Conservation (phyloP, 139 green algal species). For the Marvania coccoides region DNA sequence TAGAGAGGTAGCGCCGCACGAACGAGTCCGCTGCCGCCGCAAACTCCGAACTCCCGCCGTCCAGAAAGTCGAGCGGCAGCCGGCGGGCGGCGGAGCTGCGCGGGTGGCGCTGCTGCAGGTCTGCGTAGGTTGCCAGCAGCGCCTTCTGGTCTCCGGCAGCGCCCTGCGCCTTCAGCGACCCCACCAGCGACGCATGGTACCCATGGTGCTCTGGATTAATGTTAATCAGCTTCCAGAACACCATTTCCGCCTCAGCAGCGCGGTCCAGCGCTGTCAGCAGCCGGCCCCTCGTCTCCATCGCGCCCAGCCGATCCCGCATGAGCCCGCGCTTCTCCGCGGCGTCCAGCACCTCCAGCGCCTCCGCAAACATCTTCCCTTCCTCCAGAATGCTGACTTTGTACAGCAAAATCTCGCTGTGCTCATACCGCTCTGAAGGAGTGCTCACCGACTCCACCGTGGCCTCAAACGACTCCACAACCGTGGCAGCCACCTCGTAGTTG, state of each 20-base stretch:
- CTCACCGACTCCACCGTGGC: constrained; percentile 20
- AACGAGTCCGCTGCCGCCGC: constrained; percentile 55
- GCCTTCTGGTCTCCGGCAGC: not conserved
- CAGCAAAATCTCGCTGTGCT: constrained; percentile 93
- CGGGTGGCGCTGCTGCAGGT: constrained; percentile 60
- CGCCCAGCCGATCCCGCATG: constrained; percentile 72
- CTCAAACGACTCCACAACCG: constrained; percentile 36
- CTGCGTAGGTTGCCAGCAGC: constrained; percentile 64
- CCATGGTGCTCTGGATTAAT: constrained; percentile 74
- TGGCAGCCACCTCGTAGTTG: constrained; percentile 66
- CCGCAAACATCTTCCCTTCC: constrained; percentile 50
- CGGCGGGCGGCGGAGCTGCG: constrained; percentile 49
- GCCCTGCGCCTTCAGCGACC: constrained; percentile 23
- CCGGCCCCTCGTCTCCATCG: constrained; percentile 49
- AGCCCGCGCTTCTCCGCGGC: constrained; percentile 24
- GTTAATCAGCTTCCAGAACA: constrained; percentile 64
- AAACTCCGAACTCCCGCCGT: constrained; percentile 49
- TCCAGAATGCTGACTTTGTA: constrained; percentile 85
- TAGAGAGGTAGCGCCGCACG: constrained; percentile 56
- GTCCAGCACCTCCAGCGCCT: constrained; percentile 52
- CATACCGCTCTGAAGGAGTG: constrained; percentile 71
- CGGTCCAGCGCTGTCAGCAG: constrained; percentile 50
- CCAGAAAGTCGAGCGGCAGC: constrained; percentile 86
- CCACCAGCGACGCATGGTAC: constrained; percentile 65
- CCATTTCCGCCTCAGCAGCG: constrained; percentile 42